Base-by-base conservation (phyloP, 139 green algal species). In the Picochlorum sp. region DNA sequence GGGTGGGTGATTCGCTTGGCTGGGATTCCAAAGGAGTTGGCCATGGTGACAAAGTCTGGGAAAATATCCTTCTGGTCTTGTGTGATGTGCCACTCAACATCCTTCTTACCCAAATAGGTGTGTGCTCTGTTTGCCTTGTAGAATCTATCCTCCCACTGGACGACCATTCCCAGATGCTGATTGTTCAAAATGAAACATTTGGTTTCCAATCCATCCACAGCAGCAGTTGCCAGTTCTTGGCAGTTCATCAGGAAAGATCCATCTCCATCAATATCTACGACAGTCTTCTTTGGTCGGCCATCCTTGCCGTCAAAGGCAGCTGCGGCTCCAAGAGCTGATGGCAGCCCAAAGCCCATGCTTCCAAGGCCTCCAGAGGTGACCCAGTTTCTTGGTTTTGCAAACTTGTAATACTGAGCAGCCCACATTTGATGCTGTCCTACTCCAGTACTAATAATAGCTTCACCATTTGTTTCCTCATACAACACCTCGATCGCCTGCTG, bases 361-460 rank as follows among this genome's bases (percentile, higher is more conserved):
- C 94, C 94, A 6, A 99, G 83, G 30, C 94, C 94, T 56, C 93
- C 84, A 5, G 80, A 92, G 21, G 86, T 94, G 20, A 89, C 78
- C 87, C 87, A 96, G 15, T 68, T 73, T 15, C 92, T 74, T 5
- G 92, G 87, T 66, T 84, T 69, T 13, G 64, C 51, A 71, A 90
- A 92, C 13, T 83, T 82, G 81, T 95, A 97, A 77, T 80, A 97
- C 69, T 99, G 93, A 52, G 93, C 94, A 4, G 89, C 85, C 85
- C 87, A 99, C 94, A 99, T 98, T 73, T 99, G 94, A 72, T 99
- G 94, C 81, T 99, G 94, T 1, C 94, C 94, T 32, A 99, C 94
- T 14, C 94, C 94, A 0, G 94, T 99, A 26, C 90, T 94, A 66
- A 99, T 86, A 62, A 99, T 88, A 20, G 91, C 94, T 34, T 98